phyloP scores from a whole-genome alignment of 2,329 filamentous ascomycete genomes.

The Colletotrichum nymphaeae region DNA sequence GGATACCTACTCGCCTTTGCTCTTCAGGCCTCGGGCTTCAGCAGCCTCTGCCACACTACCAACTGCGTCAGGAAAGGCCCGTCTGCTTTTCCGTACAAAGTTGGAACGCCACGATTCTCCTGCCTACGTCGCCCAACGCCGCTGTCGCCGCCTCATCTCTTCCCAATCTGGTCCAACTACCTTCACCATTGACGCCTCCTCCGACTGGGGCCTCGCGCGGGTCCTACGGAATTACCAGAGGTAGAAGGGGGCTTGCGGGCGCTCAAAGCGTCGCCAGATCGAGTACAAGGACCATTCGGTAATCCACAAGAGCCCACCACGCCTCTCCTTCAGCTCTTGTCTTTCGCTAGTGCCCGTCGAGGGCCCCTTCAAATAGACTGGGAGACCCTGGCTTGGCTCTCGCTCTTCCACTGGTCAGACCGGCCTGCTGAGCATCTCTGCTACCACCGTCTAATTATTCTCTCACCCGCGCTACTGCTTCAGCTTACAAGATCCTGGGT shows the following conservation, averaged over 20 bases:
- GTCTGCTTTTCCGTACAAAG: neutral
- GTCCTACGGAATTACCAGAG: conserved; percentile 29
- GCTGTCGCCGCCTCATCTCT: neutral
- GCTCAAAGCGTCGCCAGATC: conserved; percentile 27
- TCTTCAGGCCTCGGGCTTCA: neutral
- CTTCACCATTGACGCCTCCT: conserved; percentile 31
- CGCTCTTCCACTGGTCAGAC: neutral
- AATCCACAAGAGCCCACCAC: conserved; percentile 19
- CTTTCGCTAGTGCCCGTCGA: conserved; percentile 11
- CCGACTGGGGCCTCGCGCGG: conserved; percentile 14
- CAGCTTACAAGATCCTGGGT: conserved; percentile 14
- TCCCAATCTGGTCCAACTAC: conserved; percentile 5
- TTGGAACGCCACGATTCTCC: conserved; percentile 21
- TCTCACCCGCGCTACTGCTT: conserved; percentile 31
- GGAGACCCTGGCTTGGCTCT: conserved; percentile 23
- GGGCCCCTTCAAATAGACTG: conserved; percentile 26
- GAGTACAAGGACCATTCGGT: conserved; percentile 17
- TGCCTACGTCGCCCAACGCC: conserved; percentile 1
- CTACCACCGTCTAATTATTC: conserved; percentile 23
- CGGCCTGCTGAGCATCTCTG: conserved; percentile 11
- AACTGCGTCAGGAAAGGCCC: conserved; percentile 26
- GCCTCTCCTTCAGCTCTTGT: conserved; percentile 22
- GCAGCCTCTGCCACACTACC: neutral
- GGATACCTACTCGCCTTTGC: neutral
- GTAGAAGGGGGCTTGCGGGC: conserved; percentile 18